Evolutionary conservation across 305 asterid species (phyloP).

Genomic region (Rubia tinctorum): DNA sequence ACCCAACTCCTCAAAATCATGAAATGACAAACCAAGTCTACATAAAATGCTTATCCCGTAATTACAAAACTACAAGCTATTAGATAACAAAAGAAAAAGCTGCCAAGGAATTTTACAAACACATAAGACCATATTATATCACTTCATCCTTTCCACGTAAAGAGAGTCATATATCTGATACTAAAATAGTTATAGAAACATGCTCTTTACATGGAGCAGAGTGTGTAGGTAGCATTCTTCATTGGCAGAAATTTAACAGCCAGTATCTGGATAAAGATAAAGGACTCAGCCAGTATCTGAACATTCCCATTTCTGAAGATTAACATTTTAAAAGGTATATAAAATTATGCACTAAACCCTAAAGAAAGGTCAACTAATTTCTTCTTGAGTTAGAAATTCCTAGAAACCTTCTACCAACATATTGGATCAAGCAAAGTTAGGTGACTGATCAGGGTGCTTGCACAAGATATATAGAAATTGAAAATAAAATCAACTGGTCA

Average conservation of each 20-base stretch:
- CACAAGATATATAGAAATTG: not conserved
- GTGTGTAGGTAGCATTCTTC: not conserved
- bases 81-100: not conserved
- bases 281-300: not conserved
- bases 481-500: not conserved
- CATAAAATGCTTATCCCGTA: not conserved
- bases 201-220: not conserved
- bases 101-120: not conserved
- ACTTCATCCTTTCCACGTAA: too few species aligned
- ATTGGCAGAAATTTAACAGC: not conserved
- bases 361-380: not conserved
- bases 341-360: not conserved
- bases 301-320: not conserved
- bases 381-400: not conserved
- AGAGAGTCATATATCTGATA: not conserved
- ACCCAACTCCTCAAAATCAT: slow-evolving; percentile 22
- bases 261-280: not conserved
- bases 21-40: not conserved
- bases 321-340: not conserved
- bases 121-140: not conserved
- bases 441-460: not conserved
- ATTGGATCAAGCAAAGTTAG: not conserved
- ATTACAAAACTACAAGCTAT: not conserved
- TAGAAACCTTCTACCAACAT: not conserved
- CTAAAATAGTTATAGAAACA: not conserved